phyloP scores from a whole-genome alignment of 1,284 basidiomycete genomes.

The Moniliophthora roreri region DNA sequence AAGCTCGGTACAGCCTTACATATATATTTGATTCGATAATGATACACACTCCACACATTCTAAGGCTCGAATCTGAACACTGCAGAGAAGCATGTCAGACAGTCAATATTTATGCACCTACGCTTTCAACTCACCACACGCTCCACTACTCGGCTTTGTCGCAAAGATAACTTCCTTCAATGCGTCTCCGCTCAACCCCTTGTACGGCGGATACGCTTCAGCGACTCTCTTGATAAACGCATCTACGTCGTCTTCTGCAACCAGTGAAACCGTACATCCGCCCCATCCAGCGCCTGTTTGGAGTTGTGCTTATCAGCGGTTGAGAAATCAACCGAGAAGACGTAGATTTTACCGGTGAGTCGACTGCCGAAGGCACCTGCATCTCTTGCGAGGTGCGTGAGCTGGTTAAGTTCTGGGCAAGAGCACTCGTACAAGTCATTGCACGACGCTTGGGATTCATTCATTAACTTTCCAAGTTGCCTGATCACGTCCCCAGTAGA shows the following conservation, averaged over 20 bases:
- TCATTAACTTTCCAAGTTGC: constrained; percentile 73
- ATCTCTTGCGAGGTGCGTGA: constrained; percentile 58
- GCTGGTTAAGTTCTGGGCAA: constrained; percentile 72
- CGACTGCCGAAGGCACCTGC: constrained; percentile 79
- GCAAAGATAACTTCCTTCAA: constrained; percentile 77
- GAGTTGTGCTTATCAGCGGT: constrained; percentile 1
- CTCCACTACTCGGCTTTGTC: constrained; percentile 83
- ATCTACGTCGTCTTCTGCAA: constrained; percentile 65
- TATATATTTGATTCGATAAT: too few species aligned
- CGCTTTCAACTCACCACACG: constrained; percentile 61
- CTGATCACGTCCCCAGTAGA: constrained; percentile 27
- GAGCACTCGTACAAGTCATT: constrained; percentile 74
- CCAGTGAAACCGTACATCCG: constrained; percentile 84
- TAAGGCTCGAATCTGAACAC: constrained; percentile 16
- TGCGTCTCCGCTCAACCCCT: constrained; percentile 55
- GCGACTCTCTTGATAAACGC: constrained; percentile 68
- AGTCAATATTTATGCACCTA: background rate
- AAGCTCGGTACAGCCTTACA: too few species aligned
- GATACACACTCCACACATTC: too few species aligned
- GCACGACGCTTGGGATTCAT: constrained; percentile 75
- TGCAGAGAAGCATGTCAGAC: background rate
- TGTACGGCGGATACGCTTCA: constrained; percentile 62
- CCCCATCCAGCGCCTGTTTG: constrained; percentile 84
- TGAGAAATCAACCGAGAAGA: background rate
- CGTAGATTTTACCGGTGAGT: constrained; percentile 55